A percentile compares a stretch with the other conserved stretches of the same genome.
phyloP scores from a whole-genome alignment of 2,329 filamentous ascomycete genomes.

The Colletotrichum siamense region DNA sequence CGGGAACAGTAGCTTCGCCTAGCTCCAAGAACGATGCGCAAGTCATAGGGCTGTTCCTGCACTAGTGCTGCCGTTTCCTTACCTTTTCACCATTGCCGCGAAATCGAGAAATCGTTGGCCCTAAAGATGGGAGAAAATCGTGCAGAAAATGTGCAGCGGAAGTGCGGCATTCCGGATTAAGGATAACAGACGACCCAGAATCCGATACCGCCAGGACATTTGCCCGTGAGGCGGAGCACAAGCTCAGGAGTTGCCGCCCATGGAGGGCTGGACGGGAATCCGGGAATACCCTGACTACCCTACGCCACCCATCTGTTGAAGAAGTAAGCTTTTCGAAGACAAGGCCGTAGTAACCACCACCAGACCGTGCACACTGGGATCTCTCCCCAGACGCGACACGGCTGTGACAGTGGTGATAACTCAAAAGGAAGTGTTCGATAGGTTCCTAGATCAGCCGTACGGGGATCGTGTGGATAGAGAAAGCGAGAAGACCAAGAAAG shows the following conservation, averaged over 20 bases:
- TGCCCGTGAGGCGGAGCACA: neutral
- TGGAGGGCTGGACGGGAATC: neutral
- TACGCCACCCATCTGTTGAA: neutral
- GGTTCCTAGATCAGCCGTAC: neutral
- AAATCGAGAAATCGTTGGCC: neutral
- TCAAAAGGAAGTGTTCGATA: neutral
- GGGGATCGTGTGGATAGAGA: neutral
- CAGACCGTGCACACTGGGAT: neutral
- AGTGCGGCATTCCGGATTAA: neutral
- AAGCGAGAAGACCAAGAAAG: neutral
- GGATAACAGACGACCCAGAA: neutral
- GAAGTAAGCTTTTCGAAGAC: neutral
- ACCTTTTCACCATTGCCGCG: neutral
- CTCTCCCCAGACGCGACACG: conserved; percentile 13
- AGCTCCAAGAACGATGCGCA: too few species aligned
- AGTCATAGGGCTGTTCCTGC: neutral
- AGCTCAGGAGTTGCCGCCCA: neutral
- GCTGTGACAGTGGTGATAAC: conserved; percentile 18
- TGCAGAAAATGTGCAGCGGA: neutral
- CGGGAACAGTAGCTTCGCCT: neutral
- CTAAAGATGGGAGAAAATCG: neutral
- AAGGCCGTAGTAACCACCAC: neutral
- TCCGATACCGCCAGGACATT: neutral
- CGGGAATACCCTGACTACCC: neutral
- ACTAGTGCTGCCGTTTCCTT: neutral